A percentile compares a stretch with the other conserved stretches of the same genome.
phyloP scores from a whole-genome alignment of 2,329 filamentous ascomycete species.

The Periglandula ipomoeae region DNA sequence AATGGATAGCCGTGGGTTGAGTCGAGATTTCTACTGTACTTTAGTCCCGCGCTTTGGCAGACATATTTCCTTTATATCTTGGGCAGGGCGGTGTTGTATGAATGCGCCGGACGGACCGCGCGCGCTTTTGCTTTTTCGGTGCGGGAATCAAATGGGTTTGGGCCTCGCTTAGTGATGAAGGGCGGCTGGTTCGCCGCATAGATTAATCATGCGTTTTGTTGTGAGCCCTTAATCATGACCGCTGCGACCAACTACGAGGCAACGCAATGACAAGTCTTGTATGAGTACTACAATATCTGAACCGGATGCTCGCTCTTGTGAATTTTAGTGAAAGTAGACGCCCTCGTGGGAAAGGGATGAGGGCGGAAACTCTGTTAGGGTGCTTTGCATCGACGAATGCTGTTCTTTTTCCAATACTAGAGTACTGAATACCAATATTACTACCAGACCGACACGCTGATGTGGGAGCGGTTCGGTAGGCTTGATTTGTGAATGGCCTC shows the following conservation, averaged over 20 bases:
- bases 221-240: constrained; percentile 17
- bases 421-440: no score
- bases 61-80: constrained; percentile 25
- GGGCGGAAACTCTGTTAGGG: no score
- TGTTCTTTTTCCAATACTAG: no score
- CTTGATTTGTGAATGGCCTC: no score
- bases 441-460: no score
- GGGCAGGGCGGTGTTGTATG: constrained; percentile 34
- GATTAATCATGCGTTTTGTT: constrained; percentile 8
- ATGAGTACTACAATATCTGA: constrained; percentile 11
- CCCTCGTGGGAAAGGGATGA: no score
- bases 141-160: constrained; percentile 24
- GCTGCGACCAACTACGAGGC: constrained; percentile 10
- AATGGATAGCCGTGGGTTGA: constrained; percentile 5
- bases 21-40: constrained; percentile 8
- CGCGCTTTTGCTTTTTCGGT: constrained; percentile 26
- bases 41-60: constrained; percentile 11
- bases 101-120: constrained; percentile 27
- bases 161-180: constrained; percentile 24
- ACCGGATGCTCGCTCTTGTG: no score
- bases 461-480: no score
- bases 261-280: constrained; percentile 20
- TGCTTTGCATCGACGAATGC: no score
- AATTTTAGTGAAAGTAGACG: no score
- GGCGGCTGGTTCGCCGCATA: constrained; percentile 11